Percentiles rank a stretch among this genome's conserved stretches.
Conservation (phyloP, 495 filamentous ascomycete species). For the Antarctomyces pellizariae region DNA sequence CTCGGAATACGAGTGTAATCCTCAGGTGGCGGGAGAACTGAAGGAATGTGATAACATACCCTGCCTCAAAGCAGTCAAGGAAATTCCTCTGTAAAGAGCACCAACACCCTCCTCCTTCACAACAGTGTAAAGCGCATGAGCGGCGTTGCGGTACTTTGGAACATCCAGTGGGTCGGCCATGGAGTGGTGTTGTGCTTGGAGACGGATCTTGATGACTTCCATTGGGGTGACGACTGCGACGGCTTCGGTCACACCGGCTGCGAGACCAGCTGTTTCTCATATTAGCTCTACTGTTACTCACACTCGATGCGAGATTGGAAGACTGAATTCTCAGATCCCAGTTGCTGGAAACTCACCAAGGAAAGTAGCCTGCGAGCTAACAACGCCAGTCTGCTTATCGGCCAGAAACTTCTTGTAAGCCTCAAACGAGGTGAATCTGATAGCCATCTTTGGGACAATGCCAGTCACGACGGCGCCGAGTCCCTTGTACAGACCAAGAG, state of each 20-base stretch:
- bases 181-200: conserved; percentile 90
- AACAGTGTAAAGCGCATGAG: conserved; percentile 84
- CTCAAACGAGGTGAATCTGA: conserved; percentile 95
- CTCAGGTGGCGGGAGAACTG: not conserved
- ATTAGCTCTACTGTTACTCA: conserved; percentile 1
- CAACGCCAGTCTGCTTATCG: conserved; percentile 37
- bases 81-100: conserved; percentile 78
- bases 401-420: conserved; percentile 71
- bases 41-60: conserved; percentile 19
- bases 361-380: conserved; percentile 63
- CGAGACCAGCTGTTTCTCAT: conserved; percentile 42
- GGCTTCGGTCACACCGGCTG: conserved; percentile 86
- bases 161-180: conserved; percentile 81
- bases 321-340: not conserved
- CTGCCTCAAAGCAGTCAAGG: conserved; percentile 78
- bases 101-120: conserved; percentile 73
- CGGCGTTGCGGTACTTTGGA: conserved; percentile 92
- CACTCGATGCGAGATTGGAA: not conserved
- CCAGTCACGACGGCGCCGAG: conserved; percentile 87
- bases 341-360: conserved; percentile 28
- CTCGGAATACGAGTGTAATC: no score
- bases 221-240: conserved; percentile 92
- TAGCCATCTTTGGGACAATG: conserved; percentile 98
- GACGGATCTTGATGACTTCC: conserved; percentile 95
- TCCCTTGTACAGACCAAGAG: conserved; percentile 86